phyloP scores from a whole-genome alignment of 208 protist genomes.

The Kentomonas sorsogonicus region DNA sequence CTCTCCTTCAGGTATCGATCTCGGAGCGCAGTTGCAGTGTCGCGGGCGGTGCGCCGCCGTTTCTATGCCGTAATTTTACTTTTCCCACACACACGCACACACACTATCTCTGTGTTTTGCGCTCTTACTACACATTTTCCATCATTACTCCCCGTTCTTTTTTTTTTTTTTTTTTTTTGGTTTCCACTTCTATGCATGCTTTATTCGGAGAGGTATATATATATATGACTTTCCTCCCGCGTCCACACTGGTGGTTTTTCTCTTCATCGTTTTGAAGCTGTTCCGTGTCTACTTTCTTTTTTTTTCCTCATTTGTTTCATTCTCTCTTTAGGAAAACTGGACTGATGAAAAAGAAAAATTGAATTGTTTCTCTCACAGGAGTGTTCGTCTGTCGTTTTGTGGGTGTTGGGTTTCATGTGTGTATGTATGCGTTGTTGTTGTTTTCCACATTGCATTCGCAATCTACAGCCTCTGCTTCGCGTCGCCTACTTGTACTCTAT shows the following conservation, averaged over 20 bases:
- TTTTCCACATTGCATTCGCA: not conserved
- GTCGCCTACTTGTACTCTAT: not conserved
- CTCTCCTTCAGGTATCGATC: not conserved
- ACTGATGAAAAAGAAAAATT: not conserved
- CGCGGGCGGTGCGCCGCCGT: too few species aligned
- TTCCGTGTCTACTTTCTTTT: slow-evolving; percentile 4
- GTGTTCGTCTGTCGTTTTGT: not conserved
- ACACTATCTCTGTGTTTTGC: slow-evolving; percentile 8
- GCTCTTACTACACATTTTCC: slow-evolving; percentile 1
- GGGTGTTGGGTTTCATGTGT: not conserved
- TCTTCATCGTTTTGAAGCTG: not conserved
- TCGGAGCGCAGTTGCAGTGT: not conserved
- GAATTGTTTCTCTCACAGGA: not conserved
- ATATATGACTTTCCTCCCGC: slow-evolving; percentile 12
- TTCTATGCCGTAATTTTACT: not conserved
- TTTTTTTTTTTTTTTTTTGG: slow-evolving; percentile 12
- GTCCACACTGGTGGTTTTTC: slow-evolving; percentile 8
- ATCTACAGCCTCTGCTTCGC: not conserved
- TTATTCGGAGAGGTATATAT: slow-evolving; percentile 14
- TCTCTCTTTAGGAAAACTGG: too few species aligned
- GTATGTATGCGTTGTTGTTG: not conserved
- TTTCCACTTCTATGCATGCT: slow-evolving; percentile 2
- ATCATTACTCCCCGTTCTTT: slow-evolving; percentile 6
- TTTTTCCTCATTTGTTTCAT: slow-evolving; percentile 1
- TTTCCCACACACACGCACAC: not conserved